Evolutionary conservation across 305 asterid species (phyloP).

Genomic region (Fraxinus greggii): DNA sequence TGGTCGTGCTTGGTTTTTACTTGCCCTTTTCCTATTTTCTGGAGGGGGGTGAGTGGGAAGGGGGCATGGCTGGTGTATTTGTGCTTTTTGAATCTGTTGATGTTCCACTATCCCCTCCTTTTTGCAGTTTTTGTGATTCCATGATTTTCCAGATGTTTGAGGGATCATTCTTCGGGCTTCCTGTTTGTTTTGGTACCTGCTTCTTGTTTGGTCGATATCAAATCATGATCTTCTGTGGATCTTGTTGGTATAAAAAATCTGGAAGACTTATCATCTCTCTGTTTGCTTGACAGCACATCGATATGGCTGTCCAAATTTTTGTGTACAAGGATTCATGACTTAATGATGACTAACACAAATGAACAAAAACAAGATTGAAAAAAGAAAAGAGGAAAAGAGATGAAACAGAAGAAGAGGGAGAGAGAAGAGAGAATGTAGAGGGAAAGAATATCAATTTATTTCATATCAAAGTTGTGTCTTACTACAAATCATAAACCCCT

Average conservation of each 20-base stretch:
- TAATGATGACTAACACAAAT: background rate
- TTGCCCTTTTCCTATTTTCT: background rate
- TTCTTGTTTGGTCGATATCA: background rate
- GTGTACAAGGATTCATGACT: background rate
- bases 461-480: background rate
- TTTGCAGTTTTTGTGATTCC: background rate
- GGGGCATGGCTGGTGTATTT: background rate
- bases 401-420: background rate
- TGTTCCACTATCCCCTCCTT: background rate
- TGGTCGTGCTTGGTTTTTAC: background rate
- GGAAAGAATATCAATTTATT: background rate
- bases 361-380: background rate
- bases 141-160: background rate
- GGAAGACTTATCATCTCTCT: background rate
- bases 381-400: background rate
- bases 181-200: background rate
- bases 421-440: background rate
- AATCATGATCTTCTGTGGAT: background rate
- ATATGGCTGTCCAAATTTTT: background rate
- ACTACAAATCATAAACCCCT: background rate
- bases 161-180: background rate
- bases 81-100: background rate
- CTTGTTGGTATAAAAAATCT: background rate
- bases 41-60: background rate
- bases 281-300: background rate